These are phyloP conservation scores for Solanum virginianum DNA, from an alignment of 257 asterid genomes.

Conservation along the genomic window DNA sequence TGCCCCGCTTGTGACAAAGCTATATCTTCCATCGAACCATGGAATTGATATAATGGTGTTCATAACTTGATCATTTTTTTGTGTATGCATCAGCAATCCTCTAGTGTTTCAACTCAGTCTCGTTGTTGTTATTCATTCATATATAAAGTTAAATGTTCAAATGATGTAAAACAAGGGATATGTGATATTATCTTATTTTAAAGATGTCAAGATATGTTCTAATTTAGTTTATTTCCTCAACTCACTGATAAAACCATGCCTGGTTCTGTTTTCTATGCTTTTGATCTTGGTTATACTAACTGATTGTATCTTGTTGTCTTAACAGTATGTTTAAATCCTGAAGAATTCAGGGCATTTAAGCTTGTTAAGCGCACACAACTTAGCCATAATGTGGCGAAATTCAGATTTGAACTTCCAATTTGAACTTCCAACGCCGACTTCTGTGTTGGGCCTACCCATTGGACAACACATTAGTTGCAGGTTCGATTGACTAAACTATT, in stretches of 20 bases:
- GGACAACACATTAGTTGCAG: constrained; percentile 99
- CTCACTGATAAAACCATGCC: not conserved
- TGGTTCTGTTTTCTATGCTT: not conserved
- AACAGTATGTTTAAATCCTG: constrained; percentile 75
- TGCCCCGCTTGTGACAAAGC: not conserved
- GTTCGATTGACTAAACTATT: constrained; percentile 18
- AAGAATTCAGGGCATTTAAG: constrained; percentile 72
- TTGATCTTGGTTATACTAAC: not conserved
- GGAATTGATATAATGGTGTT: not conserved
- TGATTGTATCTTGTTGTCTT: constrained; percentile 1
- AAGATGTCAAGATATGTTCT: not conserved
- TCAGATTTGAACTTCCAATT: constrained; percentile 84
- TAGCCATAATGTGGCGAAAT: constrained; percentile 94
- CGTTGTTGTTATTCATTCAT: not conserved
- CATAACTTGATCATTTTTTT: not conserved
- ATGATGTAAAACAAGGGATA: not conserved
- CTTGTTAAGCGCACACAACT: constrained; percentile 79
- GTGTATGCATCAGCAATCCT: not conserved
- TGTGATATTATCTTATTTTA: not conserved
- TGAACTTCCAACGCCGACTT: constrained; percentile 79
- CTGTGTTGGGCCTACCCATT: constrained; percentile 91
- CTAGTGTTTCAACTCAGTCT: not conserved
- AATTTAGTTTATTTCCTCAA: not conserved
- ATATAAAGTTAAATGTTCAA: not conserved
- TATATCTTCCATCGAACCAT: not conserved